These are phyloP conservation scores for Penicillium steckii DNA, from an alignment of 495 filamentous ascomycete species.

Conservation along the genomic window DNA sequence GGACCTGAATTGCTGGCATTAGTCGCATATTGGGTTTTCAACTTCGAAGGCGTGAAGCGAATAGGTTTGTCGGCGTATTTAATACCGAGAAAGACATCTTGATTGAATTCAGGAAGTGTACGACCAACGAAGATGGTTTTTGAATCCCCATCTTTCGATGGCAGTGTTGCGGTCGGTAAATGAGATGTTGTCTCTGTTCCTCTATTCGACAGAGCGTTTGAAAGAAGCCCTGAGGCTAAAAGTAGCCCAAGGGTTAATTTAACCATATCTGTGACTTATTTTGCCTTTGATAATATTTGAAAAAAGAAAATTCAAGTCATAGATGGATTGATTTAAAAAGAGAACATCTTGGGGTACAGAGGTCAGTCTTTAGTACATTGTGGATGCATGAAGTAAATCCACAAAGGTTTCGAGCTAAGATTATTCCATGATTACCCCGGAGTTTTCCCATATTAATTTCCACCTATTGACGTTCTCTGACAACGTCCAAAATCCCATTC, in stretches of 20 bases:
- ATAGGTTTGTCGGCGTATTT: conserved; percentile 33
- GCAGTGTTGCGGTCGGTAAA: not conserved
- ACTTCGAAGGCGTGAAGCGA: conserved; percentile 28
- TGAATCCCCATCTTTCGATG: not conserved
- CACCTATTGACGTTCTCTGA: conserved; percentile 4
- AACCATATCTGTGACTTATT: not conserved
- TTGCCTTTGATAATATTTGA: not conserved
- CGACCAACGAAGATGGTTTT: conserved; percentile 30
- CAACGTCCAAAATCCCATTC: not conserved
- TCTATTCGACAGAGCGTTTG: not conserved
- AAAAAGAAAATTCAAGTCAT: not conserved
- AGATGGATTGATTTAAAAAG: too few species aligned
- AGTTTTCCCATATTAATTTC: conserved; percentile 2
- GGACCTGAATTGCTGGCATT: conserved; percentile 24
- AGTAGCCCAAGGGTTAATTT: conserved; percentile 1
- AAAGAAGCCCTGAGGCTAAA: conserved; percentile 1
- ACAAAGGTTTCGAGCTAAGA: not conserved
- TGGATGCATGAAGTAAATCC: too few species aligned
- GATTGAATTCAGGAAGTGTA: conserved; percentile 28
- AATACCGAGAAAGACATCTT: conserved; percentile 35
- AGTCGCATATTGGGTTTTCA: conserved; percentile 24
- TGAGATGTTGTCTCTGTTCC: not conserved
- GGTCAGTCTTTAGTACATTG: too few species aligned
- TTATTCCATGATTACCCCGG: conserved; percentile 1
- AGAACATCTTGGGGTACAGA: too few species aligned